These are phyloP conservation scores for Trametes gibbosa DNA, from an alignment of 768 basidiomycete genomes.

Conservation along the genomic window DNA sequence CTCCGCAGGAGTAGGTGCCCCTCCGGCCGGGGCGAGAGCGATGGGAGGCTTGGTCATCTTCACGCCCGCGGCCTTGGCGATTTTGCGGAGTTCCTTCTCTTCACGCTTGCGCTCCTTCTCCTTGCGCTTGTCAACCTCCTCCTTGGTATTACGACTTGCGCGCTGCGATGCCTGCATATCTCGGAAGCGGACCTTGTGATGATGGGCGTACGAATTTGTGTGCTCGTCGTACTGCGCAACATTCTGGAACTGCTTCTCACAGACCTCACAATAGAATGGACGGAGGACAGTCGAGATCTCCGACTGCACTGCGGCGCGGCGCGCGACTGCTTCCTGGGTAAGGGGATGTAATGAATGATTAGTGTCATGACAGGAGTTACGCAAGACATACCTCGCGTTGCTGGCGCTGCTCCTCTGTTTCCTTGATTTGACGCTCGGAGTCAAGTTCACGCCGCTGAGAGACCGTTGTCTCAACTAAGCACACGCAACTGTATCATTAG, in stretches of 20 bases:
- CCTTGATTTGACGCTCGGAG: slow-evolving; percentile 77
- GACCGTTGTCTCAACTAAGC: slow-evolving; percentile 67
- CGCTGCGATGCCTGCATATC: slow-evolving; percentile 80
- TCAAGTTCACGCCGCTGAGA: slow-evolving; percentile 77
- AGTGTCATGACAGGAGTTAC: background rate
- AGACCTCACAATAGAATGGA: slow-evolving; percentile 78
- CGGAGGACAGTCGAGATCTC: slow-evolving; percentile 68
- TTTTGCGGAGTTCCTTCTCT: slow-evolving; percentile 80
- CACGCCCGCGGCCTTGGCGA: slow-evolving; percentile 79
- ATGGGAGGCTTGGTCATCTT: slow-evolving; percentile 46
- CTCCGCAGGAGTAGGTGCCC: slow-evolving; percentile 20
- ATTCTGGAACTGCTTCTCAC: slow-evolving; percentile 85
- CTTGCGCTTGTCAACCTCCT: slow-evolving; percentile 70
- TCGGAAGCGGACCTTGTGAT: slow-evolving; percentile 77
- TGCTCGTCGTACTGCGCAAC: slow-evolving; percentile 89
- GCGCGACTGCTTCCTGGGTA: slow-evolving; percentile 58
- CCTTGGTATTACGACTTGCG: slow-evolving; percentile 50
- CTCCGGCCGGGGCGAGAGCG: slow-evolving; percentile 11
- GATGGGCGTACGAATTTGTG: slow-evolving; percentile 85
- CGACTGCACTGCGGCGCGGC: slow-evolving; percentile 58
- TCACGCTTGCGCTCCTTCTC: slow-evolving; percentile 86
- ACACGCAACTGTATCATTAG: background rate
- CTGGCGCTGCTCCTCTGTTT: slow-evolving; percentile 74
- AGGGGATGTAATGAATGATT: background rate
- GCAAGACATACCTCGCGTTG: slow-evolving; percentile 58